Evolutionary conservation across 495 filamentous ascomycete species (phyloP), one percentile per base, ranked within the genome.

Genomic region (Talaromyces ruber): DNA sequence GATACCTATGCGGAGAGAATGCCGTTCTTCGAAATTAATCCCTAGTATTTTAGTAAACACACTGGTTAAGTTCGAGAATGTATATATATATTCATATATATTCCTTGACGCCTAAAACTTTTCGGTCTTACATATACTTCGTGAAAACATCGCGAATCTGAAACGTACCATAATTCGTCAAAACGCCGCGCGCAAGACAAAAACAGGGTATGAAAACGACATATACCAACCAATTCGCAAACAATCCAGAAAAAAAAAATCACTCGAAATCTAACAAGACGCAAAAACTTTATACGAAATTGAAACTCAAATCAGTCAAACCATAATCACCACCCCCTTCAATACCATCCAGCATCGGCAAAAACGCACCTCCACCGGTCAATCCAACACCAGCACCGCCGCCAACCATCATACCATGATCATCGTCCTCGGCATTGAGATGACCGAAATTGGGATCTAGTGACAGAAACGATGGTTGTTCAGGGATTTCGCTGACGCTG

Each of bases 381-480:
- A 9, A 39, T 39, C 34, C 24, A 28, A 2, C 51, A 12, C 11
- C 22, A 16, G 28, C 6, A 21, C 57, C 34, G 8, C 37, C 37
- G 9, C 22, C 34, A 2, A 24, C 11, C 50, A 53, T 57, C 45
- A 60, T 50, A 30, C 24, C n/a, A 14, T n/a, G 37, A 47, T 32
- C 26, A 32, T 60, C 43, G 18, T 47, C 59, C 2, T 47, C 59
- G 6, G 43, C 9, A 25, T 51, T 25, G 14, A 60, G 22, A 30
- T 60, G 26, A 21, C 51, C 59, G 25, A 51, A 60, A 12, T 51
- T 60, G 14, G 59, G 59, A 25, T 60, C 59, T 16, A 60, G 59
- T 0, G 59, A 60, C 26, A 60, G 14, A 16, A 60, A 60, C 5
- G 59, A 60, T 12, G 59, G 59, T 32, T 60, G 59, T 52, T 60